Evolutionary conservation across 345 rosid genomes (phyloP).

Genomic region (Adansonia digitata): DNA sequence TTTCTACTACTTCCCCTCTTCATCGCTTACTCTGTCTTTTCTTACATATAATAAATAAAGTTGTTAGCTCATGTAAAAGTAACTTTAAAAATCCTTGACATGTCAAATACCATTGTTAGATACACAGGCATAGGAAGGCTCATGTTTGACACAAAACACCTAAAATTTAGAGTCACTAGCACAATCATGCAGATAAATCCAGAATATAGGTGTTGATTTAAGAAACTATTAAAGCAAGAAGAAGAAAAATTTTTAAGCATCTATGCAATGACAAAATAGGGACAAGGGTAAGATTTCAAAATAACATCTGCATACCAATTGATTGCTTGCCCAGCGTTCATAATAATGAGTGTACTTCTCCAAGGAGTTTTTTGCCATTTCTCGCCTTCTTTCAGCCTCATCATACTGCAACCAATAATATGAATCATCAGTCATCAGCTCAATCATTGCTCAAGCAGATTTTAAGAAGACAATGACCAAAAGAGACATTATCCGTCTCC

Average conservation of each 20-base stretch:
- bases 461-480: conserved; percentile 4
- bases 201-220: neutral
- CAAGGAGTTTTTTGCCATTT: conserved; percentile 96
- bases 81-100: neutral
- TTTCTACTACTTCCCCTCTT: neutral
- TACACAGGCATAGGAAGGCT: neutral
- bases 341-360: conserved; percentile 98
- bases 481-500: conserved; percentile 19
- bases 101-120: neutral
- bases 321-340: conserved; percentile 99
- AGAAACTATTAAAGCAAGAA: neutral
- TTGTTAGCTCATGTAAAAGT: neutral
- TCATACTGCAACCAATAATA: conserved; percentile 59
- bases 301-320: conserved; percentile 50
- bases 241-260: neutral
- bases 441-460: neutral
- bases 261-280: conserved; percentile 10
- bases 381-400: conserved; percentile 90
- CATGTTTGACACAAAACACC: neutral
- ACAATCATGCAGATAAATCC: neutral
- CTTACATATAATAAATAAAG: neutral
- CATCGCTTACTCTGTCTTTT: neutral
- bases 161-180: neutral
- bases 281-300: neutral
- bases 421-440: neutral